Conservation (phyloP, 306 rosid genomes). For the Trifolium subterraneum region DNA sequence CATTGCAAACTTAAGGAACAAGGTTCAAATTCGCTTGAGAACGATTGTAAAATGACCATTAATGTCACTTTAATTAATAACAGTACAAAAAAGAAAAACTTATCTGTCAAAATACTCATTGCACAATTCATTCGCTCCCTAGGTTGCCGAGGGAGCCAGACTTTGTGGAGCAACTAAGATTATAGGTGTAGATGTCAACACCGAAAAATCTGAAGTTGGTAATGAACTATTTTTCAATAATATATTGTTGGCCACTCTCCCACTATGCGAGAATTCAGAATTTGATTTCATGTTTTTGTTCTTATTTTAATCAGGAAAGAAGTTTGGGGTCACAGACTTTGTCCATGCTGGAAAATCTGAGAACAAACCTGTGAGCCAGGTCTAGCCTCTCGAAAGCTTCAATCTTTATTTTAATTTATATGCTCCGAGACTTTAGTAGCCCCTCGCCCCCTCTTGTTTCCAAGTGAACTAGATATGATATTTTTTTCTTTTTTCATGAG, state of each 20-base stretch:
- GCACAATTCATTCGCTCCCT: constrained; percentile 22
- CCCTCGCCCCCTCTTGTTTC: background rate
- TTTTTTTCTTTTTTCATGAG: background rate
- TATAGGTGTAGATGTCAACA: constrained; percentile 73
- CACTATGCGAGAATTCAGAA: too few species aligned
- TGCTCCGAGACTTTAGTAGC: background rate
- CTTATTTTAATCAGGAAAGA: constrained; percentile 58
- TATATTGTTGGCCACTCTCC: background rate
- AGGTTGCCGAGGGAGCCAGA: constrained; percentile 68
- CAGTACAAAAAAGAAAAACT: background rate
- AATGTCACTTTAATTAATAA: background rate
- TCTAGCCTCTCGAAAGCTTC: constrained; percentile 24
- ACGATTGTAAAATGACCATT: background rate
- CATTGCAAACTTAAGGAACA: background rate
- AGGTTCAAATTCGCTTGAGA: background rate
- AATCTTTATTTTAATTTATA: background rate
- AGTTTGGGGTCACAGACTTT: constrained; percentile 76
- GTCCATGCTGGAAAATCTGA: constrained; percentile 52
- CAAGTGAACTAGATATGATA: background rate
- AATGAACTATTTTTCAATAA: background rate
- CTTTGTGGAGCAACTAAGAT: constrained; percentile 20
- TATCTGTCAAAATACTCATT: constrained; percentile 9
- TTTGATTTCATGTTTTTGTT: constrained; percentile 1
- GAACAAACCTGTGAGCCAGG: constrained; percentile 72
- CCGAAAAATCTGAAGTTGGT: constrained; percentile 71